These are phyloP conservation scores for Boletus nobilissimus DNA, from an alignment of 1,284 basidiomycete species.

Conservation along the genomic window DNA sequence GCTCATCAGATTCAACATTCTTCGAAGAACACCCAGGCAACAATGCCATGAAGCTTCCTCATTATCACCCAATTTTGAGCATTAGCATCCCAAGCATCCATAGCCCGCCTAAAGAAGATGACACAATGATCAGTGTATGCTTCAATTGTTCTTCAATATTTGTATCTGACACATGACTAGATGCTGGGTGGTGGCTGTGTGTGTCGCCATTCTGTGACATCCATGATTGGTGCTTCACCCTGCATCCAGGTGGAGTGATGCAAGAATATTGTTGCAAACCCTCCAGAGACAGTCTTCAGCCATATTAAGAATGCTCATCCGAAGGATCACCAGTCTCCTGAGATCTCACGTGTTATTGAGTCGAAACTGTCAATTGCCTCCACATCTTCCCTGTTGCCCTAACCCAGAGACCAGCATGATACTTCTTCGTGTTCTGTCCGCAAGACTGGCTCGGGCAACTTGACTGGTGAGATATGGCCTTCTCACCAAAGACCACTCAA, in stretches of 20 bases:
- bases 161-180: slow-evolving; percentile 18
- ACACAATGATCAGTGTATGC: slow-evolving; percentile 52
- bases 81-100: slow-evolving; percentile 63
- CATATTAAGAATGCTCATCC: slow-evolving; percentile 38
- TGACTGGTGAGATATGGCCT: slow-evolving; percentile 55
- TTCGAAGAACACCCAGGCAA: slow-evolving; percentile 63
- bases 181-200: slow-evolving; percentile 41
- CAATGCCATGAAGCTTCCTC: slow-evolving; percentile 48
- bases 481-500: too few species aligned
- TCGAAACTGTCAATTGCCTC: slow-evolving; percentile 70
- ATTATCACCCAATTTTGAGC: slow-evolving; percentile 74
- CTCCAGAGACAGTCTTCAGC: slow-evolving; percentile 44
- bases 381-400: slow-evolving; percentile 84
- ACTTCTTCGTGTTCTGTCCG: slow-evolving; percentile 79
- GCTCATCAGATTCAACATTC: slow-evolving; percentile 66
- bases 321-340: slow-evolving; percentile 49
- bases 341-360: slow-evolving; percentile 59
- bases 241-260: slow-evolving; percentile 72
- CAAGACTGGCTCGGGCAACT: slow-evolving; percentile 70
- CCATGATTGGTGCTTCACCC: slow-evolving; percentile 75
- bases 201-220: slow-evolving; percentile 67
- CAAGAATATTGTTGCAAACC: slow-evolving; percentile 57
- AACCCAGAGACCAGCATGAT: slow-evolving; percentile 80
- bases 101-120: slow-evolving; percentile 50
- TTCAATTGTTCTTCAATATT: slow-evolving; percentile 20